A percentile compares a stretch with the other conserved stretches of the same genome.
Evolutionary conservation across 192 early-diverging fungal species (phyloP).

Genomic region (Lunasporangiospora selenospora): DNA sequence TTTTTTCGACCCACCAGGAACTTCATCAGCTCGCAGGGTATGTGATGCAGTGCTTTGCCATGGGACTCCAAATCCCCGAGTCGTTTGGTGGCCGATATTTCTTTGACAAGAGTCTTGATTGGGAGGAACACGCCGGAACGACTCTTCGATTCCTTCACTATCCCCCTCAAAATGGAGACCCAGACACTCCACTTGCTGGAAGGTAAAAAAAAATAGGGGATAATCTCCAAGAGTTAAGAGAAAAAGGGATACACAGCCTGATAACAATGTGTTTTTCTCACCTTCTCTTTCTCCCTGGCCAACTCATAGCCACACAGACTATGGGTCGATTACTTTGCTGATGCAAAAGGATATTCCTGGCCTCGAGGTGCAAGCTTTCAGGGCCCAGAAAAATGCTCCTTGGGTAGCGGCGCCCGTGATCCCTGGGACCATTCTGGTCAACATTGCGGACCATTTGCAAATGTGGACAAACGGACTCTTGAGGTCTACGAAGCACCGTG

Average conservation of each 20-base stretch:
- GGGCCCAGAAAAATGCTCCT: constrained; percentile 29
- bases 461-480: constrained; percentile 68
- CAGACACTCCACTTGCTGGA: constrained; percentile 56
- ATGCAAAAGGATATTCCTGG: constrained; percentile 72
- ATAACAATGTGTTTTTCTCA: too few species aligned
- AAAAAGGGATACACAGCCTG: too few species aligned
- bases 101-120: constrained; percentile 57
- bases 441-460: constrained; percentile 68
- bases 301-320: constrained; percentile 68
- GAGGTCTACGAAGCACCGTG: constrained; percentile 69
- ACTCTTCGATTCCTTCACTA: constrained; percentile 69
- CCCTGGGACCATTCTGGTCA: constrained; percentile 61
- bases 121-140: constrained; percentile 51
- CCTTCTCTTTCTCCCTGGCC: not conserved
- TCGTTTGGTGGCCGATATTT: constrained; percentile 57
- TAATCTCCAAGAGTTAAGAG: too few species aligned
- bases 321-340: constrained; percentile 71
- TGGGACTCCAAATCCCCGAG: constrained; percentile 66
- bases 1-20: constrained; percentile 40
- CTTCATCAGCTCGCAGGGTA: constrained; percentile 55
- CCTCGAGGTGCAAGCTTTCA: constrained; percentile 57
- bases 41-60: constrained; percentile 64
- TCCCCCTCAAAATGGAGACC: constrained; percentile 55
- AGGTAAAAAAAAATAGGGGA: constrained; percentile 40
- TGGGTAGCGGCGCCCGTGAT: constrained; percentile 71